phyloP scores from a whole-genome alignment of 306 rosid genomes.

The Medicago arabica region DNA sequence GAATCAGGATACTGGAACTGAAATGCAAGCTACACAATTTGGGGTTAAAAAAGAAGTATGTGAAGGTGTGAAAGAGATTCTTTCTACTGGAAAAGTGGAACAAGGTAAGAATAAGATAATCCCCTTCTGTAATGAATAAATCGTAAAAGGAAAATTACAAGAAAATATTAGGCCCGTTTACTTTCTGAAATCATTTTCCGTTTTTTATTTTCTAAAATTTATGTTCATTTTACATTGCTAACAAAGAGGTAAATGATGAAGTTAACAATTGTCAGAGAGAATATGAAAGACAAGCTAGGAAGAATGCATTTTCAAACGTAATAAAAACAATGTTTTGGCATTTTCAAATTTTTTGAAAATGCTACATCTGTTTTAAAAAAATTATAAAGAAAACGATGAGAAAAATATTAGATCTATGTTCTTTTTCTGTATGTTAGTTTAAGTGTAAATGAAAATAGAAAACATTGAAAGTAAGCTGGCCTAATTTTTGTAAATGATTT shows the following conservation, averaged over 20 bases:
- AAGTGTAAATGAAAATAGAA: not conserved
- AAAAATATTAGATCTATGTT: not conserved
- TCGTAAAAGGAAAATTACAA: not conserved
- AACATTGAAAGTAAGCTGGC: not conserved
- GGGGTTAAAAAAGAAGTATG: conserved; percentile 47
- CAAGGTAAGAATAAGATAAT: conserved; percentile 56
- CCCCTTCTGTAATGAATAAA: conserved; percentile 11
- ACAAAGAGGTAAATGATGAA: not conserved
- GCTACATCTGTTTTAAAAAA: not conserved
- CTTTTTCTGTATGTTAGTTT: not conserved
- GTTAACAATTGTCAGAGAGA: not conserved
- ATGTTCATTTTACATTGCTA: not conserved
- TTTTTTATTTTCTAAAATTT: no score
- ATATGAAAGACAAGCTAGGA: not conserved
- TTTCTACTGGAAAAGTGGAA: conserved; percentile 51
- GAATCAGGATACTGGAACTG: conserved; percentile 55
- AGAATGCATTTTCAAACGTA: not conserved
- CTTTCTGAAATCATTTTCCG: not conserved
- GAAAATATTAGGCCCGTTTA: not conserved
- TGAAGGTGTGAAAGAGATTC: conserved; percentile 50
- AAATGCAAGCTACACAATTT: conserved; percentile 47
- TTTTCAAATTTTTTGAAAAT: not conserved
- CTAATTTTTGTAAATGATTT: conserved; percentile 2
- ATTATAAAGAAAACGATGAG: not conserved
- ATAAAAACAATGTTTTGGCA: not conserved